Conservation (phyloP, 495 filamentous ascomycete genomes). For the Penicillium nucicola region DNA sequence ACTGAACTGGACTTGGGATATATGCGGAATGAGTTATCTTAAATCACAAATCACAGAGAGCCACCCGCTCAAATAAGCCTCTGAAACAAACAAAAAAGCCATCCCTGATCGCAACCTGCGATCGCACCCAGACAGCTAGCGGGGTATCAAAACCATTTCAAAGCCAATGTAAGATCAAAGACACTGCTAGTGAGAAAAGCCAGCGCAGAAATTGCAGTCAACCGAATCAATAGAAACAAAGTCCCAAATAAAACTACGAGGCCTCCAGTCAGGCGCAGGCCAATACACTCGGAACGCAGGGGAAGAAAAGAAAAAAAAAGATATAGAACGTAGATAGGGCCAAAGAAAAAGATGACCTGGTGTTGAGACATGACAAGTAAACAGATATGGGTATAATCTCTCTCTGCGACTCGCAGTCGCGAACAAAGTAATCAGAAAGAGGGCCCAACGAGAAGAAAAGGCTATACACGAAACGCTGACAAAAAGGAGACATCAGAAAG, state of each 20-base stretch:
- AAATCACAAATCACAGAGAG: neutral
- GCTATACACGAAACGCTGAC: conserved; percentile 21
- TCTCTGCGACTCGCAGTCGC: conserved; percentile 21
- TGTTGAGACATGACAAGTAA: conserved; percentile 26
- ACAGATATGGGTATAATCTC: conserved; percentile 27
- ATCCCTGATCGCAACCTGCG: neutral
- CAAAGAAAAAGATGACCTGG: conserved; percentile 24
- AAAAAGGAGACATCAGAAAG: conserved; percentile 13
- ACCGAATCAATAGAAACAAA: conserved; percentile 1
- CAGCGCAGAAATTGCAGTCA: neutral
- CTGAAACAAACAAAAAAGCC: neutral
- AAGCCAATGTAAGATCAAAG: conserved; percentile 1
- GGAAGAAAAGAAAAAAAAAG: neutral
- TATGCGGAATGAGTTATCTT: too few species aligned
- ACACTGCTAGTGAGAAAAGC: neutral
- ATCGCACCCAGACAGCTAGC: conserved; percentile 5
- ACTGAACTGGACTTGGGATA: too few species aligned
- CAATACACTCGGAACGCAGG: conserved; percentile 3
- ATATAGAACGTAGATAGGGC: conserved; percentile 10
- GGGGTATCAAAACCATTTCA: conserved; percentile 7
- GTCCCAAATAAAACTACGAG: conserved; percentile 1
- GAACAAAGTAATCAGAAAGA: conserved; percentile 22
- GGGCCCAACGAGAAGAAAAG: conserved; percentile 15
- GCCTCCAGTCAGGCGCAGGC: neutral
- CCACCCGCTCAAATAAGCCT: neutral